Percentiles rank a stretch among this genome's conserved stretches.
These are phyloP conservation scores for Podospora australis DNA, from an alignment of 495 filamentous ascomycete species.

Conservation along the genomic window DNA sequence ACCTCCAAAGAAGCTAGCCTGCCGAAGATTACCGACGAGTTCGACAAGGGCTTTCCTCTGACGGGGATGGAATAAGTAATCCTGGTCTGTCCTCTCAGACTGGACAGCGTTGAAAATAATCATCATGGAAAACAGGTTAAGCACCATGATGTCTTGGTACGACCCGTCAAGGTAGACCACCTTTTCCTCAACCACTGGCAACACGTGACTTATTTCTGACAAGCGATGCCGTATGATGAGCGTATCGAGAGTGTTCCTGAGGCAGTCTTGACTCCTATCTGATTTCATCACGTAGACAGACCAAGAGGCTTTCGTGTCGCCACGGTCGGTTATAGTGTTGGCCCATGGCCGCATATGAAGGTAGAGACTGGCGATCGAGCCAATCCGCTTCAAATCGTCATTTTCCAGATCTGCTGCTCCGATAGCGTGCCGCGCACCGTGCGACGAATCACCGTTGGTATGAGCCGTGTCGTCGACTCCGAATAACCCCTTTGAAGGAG, in stretches of 20 bases:
- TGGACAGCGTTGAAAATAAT: constrained; percentile 82
- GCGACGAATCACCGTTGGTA: not conserved
- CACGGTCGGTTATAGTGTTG: constrained; percentile 26
- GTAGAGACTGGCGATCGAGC: constrained; percentile 62
- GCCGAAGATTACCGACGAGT: constrained; percentile 70
- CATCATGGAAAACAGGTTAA: constrained; percentile 78
- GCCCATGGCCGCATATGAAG: constrained; percentile 74
- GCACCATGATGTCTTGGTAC: constrained; percentile 72
- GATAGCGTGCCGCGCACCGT: too few relatives aligned
- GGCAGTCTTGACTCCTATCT: constrained; percentile 45
- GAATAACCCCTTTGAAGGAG: constrained; percentile 74
- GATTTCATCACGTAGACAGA: constrained; percentile 65
- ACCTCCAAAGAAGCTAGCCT: constrained; percentile 84
- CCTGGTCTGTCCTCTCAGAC: constrained; percentile 72
- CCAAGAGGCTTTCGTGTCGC: constrained; percentile 54
- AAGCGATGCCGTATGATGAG: constrained; percentile 76
- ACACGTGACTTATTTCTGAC: constrained; percentile 57
- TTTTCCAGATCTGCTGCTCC: constrained; percentile 56
- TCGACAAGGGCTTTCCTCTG: constrained; percentile 58
- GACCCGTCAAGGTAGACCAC: constrained; percentile 71
- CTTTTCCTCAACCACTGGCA: constrained; percentile 64
- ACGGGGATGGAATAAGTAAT: constrained; percentile 80
- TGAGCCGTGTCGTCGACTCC: constrained; percentile 44
- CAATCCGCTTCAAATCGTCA: constrained; percentile 69
- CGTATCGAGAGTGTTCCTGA: constrained; percentile 64